Conservation (phyloP, 2,329 filamentous ascomycete species). For the Phialemoniopsis sp. region DNA sequence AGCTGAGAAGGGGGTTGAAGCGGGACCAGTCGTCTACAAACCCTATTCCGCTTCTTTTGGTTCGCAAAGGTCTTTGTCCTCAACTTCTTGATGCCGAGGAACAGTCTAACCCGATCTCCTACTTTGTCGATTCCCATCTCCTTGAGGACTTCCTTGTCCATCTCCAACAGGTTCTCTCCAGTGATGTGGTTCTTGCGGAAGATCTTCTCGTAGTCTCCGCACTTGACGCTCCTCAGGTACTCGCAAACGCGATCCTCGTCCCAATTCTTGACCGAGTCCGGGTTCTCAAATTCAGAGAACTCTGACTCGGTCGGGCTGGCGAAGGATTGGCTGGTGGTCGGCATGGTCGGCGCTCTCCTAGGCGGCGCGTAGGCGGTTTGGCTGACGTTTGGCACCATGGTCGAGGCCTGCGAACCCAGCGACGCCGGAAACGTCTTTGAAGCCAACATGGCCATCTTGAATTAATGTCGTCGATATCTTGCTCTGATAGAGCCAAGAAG, state of each 20-base stretch:
- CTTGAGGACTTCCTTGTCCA: constrained; percentile 93
- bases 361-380: constrained; percentile 46
- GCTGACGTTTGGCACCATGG: constrained; percentile 39
- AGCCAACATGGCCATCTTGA: constrained; percentile 71
- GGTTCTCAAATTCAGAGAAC: constrained; percentile 77
- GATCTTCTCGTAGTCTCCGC: constrained; percentile 85
- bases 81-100: constrained; percentile 78
- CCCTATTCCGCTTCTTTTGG: constrained; percentile 80
- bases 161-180: constrained; percentile 92
- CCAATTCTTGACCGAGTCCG: constrained; percentile 79
- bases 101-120: constrained; percentile 89
- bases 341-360: constrained; percentile 46
- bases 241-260: constrained; percentile 88
- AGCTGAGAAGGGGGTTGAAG: neutral
- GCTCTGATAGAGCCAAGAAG: neutral
- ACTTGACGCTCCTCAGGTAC: constrained; percentile 88
- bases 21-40: constrained; percentile 34
- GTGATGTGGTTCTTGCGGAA: constrained; percentile 91
- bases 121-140: constrained; percentile 99
- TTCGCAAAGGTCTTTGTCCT: constrained; percentile 72
- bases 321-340: constrained; percentile 52
- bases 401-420: constrained; percentile 39
- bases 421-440: constrained; percentile 67
- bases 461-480: neutral
- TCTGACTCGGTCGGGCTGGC: constrained; percentile 88